Base-by-base conservation (phyloP, 164 flowering plant species). In the Sextonia rubra region DNA sequence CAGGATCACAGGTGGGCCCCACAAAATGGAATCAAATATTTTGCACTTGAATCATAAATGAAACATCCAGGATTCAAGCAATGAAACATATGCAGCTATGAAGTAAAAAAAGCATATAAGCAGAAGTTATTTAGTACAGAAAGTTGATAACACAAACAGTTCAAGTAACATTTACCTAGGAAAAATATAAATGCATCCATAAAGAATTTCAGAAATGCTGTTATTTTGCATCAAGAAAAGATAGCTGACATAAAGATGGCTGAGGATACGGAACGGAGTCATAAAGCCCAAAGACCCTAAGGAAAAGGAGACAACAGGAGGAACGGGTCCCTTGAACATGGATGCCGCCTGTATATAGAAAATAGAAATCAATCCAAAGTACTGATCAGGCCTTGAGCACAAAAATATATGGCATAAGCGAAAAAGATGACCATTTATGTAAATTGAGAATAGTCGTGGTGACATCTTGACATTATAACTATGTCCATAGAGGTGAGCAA, bases 321-420 rank as follows among this genome's bases (percentile, higher is more conserved):
- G 99, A 79, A 96, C 97, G 32, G 99, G 93, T 25, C 99, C 99
- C 82, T 92, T 93, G 83, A 96, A 96, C 91, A 91, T 83, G n/a
- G 98, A 90, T 69, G 99, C 97, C 25, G 98, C 97, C 99, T 96
- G 90, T 79, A 88, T 70, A 74, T 27, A 73, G 73, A 52, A 63
- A 47, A 74, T 27, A 73, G 73, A 52, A 63, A 47, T 29, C 48
- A 44, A 44, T 11, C 7, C 27, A 24, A 68, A 47, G 56, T 26
- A 27, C 44, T 26, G 29, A 22, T 64, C 47, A 61, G 15, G 4
- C 26, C 24, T 61, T 61, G n/a, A 58, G 61, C 0, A n/a, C n/a
- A 58, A 58, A 58, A 58, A 58, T 9, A 23, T 58, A 20, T 58
- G 61, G 14, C 27, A 25, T 12, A 61, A 61, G 5, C 24, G 2